Conservation (phyloP, 345 rosid genomes). For the Gossypium herbaceum region DNA sequence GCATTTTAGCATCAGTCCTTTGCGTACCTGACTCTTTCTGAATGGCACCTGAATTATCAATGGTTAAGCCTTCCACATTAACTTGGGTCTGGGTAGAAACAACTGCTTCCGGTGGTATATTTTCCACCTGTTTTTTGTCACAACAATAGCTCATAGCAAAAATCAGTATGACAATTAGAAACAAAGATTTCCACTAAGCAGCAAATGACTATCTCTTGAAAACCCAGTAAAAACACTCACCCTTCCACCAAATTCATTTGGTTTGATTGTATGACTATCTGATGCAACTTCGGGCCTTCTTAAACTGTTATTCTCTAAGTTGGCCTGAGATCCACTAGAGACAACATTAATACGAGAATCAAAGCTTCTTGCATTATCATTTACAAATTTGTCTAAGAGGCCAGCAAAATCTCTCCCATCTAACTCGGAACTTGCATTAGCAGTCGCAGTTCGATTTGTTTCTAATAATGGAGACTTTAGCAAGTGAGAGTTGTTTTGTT, state of each 20-base stretch:
- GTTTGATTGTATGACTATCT: constrained; percentile 26
- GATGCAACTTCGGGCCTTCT: constrained; percentile 25
- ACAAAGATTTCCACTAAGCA: constrained; percentile 20
- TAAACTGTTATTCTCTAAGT: constrained; percentile 20
- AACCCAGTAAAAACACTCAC: constrained; percentile 33
- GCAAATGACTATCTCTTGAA: constrained; percentile 13
- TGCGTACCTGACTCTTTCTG: constrained; percentile 40
- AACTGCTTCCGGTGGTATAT: constrained; percentile 30
- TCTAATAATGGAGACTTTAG: constrained; percentile 28
- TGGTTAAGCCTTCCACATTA: constrained; percentile 22
- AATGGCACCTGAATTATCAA: constrained; percentile 24
- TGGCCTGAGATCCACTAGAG: constrained; percentile 26
- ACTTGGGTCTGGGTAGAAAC: constrained; percentile 22
- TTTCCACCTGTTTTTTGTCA: constrained; percentile 29
- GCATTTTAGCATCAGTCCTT: constrained; percentile 10
- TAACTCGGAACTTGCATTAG: constrained; percentile 25
- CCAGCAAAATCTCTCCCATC: constrained; percentile 23
- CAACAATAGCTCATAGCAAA: constrained; percentile 19
- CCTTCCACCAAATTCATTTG: constrained; percentile 24
- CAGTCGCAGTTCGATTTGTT: constrained; percentile 28
- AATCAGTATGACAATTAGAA: constrained; percentile 12
- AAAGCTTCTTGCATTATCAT: constrained; percentile 23
- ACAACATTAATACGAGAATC: constrained; percentile 25
- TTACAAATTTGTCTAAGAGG: constrained; percentile 23
- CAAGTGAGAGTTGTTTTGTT: constrained; percentile 18